phyloP scores from a whole-genome alignment of 495 filamentous ascomycete genomes.

The Articulospora tetracladia region DNA sequence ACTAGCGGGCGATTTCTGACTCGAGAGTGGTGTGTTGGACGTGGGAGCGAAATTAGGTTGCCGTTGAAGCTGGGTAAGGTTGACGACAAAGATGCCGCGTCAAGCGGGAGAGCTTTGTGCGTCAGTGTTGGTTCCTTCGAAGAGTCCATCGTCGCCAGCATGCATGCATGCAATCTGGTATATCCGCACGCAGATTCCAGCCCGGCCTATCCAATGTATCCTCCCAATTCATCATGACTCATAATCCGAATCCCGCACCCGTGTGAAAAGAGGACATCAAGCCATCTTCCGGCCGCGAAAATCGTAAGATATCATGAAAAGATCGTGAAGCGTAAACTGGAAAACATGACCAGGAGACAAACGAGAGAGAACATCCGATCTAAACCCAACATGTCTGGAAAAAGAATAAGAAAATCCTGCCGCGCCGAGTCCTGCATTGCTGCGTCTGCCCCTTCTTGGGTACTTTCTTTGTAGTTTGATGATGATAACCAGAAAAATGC shows the following conservation, averaged over 20 bases:
- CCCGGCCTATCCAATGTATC: constrained; percentile 19
- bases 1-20: constrained; percentile 13
- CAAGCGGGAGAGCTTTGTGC: constrained; percentile 15
- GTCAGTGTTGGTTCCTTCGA: not conserved
- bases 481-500: constrained; percentile 22
- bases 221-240: constrained; percentile 13
- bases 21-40: constrained; percentile 16
- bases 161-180: constrained; percentile 23
- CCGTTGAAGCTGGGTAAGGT: constrained; percentile 14
- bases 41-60: constrained; percentile 1
- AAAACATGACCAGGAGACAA: constrained; percentile 23
- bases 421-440: constrained; percentile 31
- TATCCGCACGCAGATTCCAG: constrained; percentile 22
- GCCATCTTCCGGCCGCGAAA: constrained; percentile 16
- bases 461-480: constrained; percentile 20
- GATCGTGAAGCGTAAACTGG: constrained; percentile 13
- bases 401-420: constrained; percentile 21
- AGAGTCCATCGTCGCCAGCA: constrained; percentile 21
- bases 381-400: constrained; percentile 8
- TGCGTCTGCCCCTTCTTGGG: constrained; percentile 26
- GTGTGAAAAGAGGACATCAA: constrained; percentile 26
- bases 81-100: constrained; percentile 19
- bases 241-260: constrained; percentile 13
- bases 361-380: constrained; percentile 22
- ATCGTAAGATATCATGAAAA: constrained; percentile 11